Percentiles rank a stretch among this genome's conserved stretches.
Evolutionary conservation across 495 filamentous ascomycete genomes (phyloP).

Genomic region (Penicillium malachiteum): DNA sequence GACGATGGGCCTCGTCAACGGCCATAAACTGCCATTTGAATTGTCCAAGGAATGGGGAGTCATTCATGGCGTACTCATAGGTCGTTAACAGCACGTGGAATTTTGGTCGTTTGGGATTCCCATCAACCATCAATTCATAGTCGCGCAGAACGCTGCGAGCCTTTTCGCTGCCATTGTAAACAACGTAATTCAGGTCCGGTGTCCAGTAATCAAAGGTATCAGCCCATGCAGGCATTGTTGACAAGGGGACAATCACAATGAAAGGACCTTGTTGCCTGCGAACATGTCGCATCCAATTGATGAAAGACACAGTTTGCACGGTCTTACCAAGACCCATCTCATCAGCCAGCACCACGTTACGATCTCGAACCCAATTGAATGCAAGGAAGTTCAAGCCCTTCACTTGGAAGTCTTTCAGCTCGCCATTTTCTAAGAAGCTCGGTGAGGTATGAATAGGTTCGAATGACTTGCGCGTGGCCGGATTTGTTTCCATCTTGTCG

Average conservation of each 20-base stretch:
- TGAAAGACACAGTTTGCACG: slow-evolving; percentile 93
- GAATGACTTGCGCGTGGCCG: slow-evolving; percentile 66
- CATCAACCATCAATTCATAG: slow-evolving; percentile 81
- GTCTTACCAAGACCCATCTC: slow-evolving; percentile 99
- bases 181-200: slow-evolving; percentile 93
- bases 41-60: slow-evolving; percentile 72
- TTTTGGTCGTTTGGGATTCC: slow-evolving; percentile 78
- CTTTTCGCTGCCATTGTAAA: slow-evolving; percentile 85
- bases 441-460: slow-evolving; percentile 77
- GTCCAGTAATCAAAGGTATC: slow-evolving; percentile 98
- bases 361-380: slow-evolving; percentile 86
- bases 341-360: slow-evolving; percentile 94
- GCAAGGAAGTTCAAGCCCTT: slow-evolving; percentile 92
- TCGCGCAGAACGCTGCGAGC: slow-evolving; percentile 81
- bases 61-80: slow-evolving; percentile 87
- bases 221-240: slow-evolving; percentile 95
- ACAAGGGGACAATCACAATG: slow-evolving; percentile 90
- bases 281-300: slow-evolving; percentile 96
- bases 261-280: slow-evolving; percentile 90
- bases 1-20: slow-evolving; percentile 92
- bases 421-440: slow-evolving; percentile 77
- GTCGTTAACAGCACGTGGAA: slow-evolving; percentile 96
- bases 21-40: slow-evolving; percentile 98
- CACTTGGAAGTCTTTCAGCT: slow-evolving; percentile 91
- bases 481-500: slow-evolving; percentile 70